A percentile compares a stretch with the other conserved stretches of the same genome.
These are phyloP conservation scores for Teunomyces stri DNA, from an alignment of 805 yeast genomes.

Conservation along the genomic window DNA sequence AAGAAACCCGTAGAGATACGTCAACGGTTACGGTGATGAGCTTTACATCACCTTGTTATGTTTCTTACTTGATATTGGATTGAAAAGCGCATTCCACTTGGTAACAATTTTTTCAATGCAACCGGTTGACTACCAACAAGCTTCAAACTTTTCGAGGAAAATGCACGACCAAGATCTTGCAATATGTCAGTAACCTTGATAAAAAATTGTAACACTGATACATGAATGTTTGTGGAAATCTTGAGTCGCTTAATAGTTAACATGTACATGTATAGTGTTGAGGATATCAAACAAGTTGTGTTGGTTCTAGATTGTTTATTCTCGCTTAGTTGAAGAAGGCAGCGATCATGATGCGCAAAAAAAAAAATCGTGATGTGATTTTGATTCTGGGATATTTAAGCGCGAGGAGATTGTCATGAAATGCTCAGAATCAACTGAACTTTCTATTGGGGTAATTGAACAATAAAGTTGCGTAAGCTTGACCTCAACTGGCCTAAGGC, in stretches of 20 bases:
- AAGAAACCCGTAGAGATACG: background rate
- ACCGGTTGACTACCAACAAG: no score
- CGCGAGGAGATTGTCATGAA: background rate
- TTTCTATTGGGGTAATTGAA: background rate
- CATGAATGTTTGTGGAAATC: no score
- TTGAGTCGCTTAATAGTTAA: no score
- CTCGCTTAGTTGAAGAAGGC: background rate
- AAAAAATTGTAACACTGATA: no score
- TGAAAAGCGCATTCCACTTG: no score
- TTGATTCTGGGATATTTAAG: background rate
- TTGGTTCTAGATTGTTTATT: background rate
- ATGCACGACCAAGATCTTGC: no score
- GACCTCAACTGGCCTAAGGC: no score
- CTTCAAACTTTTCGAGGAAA: no score
- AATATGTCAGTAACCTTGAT: no score
- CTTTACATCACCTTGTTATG: background rate
- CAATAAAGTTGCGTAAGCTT: background rate
- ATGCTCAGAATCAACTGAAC: background rate
- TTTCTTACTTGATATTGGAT: no score
- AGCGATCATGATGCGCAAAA: background rate
- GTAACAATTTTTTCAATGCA: no score
- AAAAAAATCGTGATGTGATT: background rate
- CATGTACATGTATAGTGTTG: no score
- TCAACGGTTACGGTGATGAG: background rate
- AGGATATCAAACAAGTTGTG: background rate